Conservation (phyloP, 2,329 filamentous ascomycete genomes). For the Fusarium kyushuense region DNA sequence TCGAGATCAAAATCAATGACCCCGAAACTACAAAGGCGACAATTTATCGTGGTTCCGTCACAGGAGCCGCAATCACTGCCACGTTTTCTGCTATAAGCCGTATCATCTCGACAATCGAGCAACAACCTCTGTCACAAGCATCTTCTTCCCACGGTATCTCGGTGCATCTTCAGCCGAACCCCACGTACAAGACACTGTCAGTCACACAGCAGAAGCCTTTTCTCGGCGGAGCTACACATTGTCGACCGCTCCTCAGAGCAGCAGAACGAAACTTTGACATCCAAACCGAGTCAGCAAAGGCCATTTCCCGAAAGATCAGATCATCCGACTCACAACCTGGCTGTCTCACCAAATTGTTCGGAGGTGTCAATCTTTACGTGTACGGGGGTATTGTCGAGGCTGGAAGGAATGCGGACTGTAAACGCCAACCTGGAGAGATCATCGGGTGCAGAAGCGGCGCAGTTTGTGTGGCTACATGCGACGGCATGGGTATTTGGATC, state of each 20-base stretch:
- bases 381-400: conserved; percentile 25
- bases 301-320: conserved; percentile 32
- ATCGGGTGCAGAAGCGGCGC: conserved; percentile 3
- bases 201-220: conserved; percentile 20
- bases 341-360: conserved; percentile 21
- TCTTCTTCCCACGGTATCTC: not conserved
- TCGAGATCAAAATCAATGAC: conserved; percentile 26
- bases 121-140: not conserved
- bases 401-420: not conserved
- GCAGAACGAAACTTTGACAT: conserved; percentile 21
- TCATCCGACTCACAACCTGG: conserved; percentile 35
- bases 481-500: conserved; percentile 29
- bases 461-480: conserved; percentile 26
- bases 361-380: conserved; percentile 22
- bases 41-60: conserved; percentile 26
- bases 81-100: conserved; percentile 19
- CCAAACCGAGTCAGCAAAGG: conserved; percentile 5
- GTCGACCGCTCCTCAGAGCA: conserved; percentile 24
- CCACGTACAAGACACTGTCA: not conserved
- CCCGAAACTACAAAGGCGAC: conserved; percentile 29
- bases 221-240: conserved; percentile 7
- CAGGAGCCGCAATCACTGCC: conserved; percentile 23
- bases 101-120: conserved; percentile 4
- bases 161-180: conserved; percentile 2
- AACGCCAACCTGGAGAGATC: not conserved